phyloP scores from a whole-genome alignment of 179 eudicot genomes.

The Silene vulgaris region DNA sequence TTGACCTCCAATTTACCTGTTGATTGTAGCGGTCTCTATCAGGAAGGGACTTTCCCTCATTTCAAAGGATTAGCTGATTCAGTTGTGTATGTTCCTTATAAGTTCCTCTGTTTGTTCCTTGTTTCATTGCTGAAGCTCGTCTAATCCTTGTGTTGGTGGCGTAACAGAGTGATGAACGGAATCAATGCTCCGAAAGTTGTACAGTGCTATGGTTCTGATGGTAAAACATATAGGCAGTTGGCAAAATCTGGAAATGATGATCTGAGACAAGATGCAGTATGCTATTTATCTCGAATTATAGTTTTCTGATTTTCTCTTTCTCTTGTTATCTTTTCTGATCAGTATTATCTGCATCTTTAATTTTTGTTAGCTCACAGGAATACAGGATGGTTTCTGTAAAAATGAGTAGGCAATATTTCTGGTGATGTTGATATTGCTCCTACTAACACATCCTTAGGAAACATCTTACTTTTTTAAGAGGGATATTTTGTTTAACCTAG shows the following conservation, averaged over 20 bases:
- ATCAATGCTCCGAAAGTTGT: constrained; percentile 99
- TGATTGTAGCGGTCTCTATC: constrained; percentile 77
- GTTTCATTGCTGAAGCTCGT: constrained; percentile 17
- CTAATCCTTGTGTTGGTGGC: constrained; percentile 18
- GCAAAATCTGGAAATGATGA: constrained; percentile 99
- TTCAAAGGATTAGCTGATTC: constrained; percentile 92
- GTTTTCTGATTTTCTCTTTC: constrained; percentile 19
- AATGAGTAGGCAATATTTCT: not conserved
- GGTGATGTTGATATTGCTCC: not conserved
- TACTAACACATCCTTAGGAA: not conserved
- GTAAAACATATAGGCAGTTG: constrained; percentile 82
- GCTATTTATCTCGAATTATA: constrained; percentile 27
- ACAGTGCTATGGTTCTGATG: constrained; percentile 93
- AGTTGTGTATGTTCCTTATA: constrained; percentile 52
- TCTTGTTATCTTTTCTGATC: not conserved
- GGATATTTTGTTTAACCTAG: too few relatives aligned
- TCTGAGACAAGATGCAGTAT: constrained; percentile 98
- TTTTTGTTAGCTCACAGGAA: constrained; percentile 1
- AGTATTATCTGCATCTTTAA: not conserved
- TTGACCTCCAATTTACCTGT: constrained; percentile 74
- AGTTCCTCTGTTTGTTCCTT: constrained; percentile 6
- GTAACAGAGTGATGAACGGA: constrained; percentile 90
- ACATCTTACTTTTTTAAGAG: not conserved
- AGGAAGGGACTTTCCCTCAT: constrained; percentile 84
- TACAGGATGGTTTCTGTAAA: not conserved